phyloP scores from a whole-genome alignment of 257 asterid species.

The Forsythia viridissima region DNA sequence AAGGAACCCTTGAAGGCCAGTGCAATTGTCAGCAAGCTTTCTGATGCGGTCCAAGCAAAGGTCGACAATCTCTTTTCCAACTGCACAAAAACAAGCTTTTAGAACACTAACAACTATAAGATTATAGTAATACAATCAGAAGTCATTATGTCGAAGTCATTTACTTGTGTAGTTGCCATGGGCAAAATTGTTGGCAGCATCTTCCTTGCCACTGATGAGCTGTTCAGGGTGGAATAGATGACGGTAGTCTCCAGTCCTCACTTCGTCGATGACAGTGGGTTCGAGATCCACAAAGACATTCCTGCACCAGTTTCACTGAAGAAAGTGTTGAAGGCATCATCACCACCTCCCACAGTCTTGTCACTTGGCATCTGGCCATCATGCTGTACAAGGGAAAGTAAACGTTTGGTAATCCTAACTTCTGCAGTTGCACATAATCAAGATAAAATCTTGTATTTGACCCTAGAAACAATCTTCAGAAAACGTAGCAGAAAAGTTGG shows the following conservation, averaged over 20 bases:
- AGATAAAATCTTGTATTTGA: neutral
- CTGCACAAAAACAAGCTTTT: conserved; percentile 11
- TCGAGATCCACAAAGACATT: conserved; percentile 45
- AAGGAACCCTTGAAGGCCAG: conserved; percentile 48
- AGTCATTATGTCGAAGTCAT: neutral
- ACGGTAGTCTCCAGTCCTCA: conserved; percentile 41
- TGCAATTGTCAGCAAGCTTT: conserved; percentile 49
- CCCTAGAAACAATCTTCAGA: neutral
- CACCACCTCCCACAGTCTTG: conserved; percentile 43
- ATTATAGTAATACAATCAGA: neutral
- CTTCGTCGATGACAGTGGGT: conserved; percentile 47
- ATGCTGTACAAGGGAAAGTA: conserved; percentile 25
- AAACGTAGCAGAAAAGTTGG: neutral
- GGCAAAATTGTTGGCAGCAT: conserved; percentile 47
- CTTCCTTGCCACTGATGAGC: conserved; percentile 46
- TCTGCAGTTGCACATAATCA: neutral
- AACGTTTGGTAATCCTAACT: neutral
- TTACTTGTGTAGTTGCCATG: conserved; percentile 51
- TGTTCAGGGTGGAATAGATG: conserved; percentile 47
- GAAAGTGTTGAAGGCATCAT: conserved; percentile 49
- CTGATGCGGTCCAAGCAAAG: conserved; percentile 47
- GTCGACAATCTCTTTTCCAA: conserved; percentile 47
- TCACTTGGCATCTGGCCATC: conserved; percentile 48
- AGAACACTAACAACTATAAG: neutral
- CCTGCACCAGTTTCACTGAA: conserved; percentile 49